Conservation (phyloP, 495 filamentous ascomycete species). For the Lepidopterella palustris region DNA sequence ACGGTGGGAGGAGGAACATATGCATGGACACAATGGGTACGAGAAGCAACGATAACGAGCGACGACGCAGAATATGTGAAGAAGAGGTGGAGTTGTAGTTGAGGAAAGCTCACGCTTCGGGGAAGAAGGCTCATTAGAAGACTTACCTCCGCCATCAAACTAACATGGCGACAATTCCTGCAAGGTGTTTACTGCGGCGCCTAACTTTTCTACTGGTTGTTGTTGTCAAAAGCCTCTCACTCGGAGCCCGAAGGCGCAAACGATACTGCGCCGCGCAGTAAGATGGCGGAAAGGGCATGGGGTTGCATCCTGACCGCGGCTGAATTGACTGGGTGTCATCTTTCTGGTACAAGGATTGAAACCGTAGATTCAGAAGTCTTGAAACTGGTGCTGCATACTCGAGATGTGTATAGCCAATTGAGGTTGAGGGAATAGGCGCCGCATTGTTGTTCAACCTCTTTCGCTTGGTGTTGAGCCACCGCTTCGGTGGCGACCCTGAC, state of each 20-base stretch:
- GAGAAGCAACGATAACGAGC: background rate
- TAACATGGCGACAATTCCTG: background rate
- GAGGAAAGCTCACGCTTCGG: background rate
- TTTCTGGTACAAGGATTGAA: slow-evolving; percentile 8
- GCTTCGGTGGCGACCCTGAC: background rate
- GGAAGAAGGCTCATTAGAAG: background rate
- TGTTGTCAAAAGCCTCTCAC: background rate
- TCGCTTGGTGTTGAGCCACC: background rate
- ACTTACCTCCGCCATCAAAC: background rate
- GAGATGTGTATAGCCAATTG: background rate
- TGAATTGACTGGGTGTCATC: slow-evolving; percentile 18
- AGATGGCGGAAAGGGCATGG: background rate
- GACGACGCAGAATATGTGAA: background rate
- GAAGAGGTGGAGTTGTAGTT: background rate
- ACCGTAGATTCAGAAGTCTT: background rate
- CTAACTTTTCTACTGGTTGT: background rate
- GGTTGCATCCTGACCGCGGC: background rate
- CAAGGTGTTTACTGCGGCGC: background rate
- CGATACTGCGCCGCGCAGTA: background rate
- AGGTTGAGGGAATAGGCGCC: background rate
- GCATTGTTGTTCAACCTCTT: background rate
- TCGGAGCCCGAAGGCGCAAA: background rate
- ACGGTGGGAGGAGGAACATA: slow-evolving; percentile 1
- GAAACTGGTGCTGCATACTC: slow-evolving; percentile 2
- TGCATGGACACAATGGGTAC: background rate